Base-by-base conservation (phyloP, 2,329 filamentous ascomycete genomes). In the Bisporella sp. region DNA sequence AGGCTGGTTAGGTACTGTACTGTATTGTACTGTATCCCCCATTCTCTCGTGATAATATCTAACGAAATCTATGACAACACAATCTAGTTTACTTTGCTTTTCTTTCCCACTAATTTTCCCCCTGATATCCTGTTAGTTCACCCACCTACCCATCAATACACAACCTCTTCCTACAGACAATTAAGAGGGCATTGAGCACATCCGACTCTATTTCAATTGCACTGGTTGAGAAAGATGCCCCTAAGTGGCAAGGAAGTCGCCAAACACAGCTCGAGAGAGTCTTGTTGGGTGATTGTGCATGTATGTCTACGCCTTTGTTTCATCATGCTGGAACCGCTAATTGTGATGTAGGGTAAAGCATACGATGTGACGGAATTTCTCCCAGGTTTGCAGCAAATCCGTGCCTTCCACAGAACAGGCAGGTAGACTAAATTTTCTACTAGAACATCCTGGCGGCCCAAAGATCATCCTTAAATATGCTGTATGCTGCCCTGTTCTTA, bases 401-500 rank as follows among this genome's bases (percentile, higher is more conserved):
- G 21, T 4, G 11, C 11, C 35, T 31, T 39, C 41, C 32, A 8
- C 32, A 35, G 7, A 21, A 41, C 9, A 29, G 31, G 31, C 28
- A 30, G 13, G 2, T 13, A 21, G 21, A 21, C 45, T 51, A 39
- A 51, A 49, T 31, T 47, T 52, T 45, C 45, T 30, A 42, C 41
- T 37, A 83, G 89, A 95, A 68, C 90, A 96, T 64, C 91, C 91
- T 29, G 91, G 91, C 54, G 91, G 89, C 37, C 78, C 83, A 58
- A 93, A 92, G 66, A 95, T 97, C 67, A 97, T 99, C 63, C 79
- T 99, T 57, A 96, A 96, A 73, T 96, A 96, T 71, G 91, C 91
- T 31, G 78, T 79, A 65, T 55, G 75, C 59, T 11, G 28, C 6
- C 51, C n/a, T 43, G 3, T 37, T 29, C 51, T n/a, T 48, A 7